Evolutionary conservation across 345 rosid species (phyloP), one percentile per base, ranked within the genome.

Genomic region (Combretum micranthum): DNA sequence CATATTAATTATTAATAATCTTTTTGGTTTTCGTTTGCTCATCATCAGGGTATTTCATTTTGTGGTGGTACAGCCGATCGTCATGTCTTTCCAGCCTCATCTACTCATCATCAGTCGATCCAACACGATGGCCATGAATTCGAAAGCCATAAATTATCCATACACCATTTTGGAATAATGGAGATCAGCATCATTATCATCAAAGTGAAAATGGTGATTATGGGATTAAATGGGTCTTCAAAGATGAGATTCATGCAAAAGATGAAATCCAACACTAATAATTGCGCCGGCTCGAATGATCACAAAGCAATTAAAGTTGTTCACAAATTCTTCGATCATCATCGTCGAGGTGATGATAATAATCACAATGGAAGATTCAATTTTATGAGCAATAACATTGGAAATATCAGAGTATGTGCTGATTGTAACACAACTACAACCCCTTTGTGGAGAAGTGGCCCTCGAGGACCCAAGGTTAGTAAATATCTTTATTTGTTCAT

Each of bases 371-470:
- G 68, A 0, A 37, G 37, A 44, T 26, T 23, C 19, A 60, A 56
- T 45, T 45, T 19, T 20, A 59, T 25, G 14, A 26, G 56, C 37
- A 62, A 25, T 50, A 57, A 42, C 47, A 64, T 22, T 58, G 52
- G 11, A 43, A 16, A 60, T 46, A 53, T 66, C 15, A 77, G 82
- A 61, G 78, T 70, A 46, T 83, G 89, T 64, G n/a, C 82, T 12
- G 86, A 80, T 44, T 83, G 89, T 22, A 70, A 68, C 70, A 83
- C 84, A 0, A 83, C 82, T 16, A 72, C 78, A 2, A 83, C 89
- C 26, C 89, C 89, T n/a, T 85, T 83, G 47, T 83, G 89, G 89
- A 74, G 89, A 69, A 78, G 83, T 23, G 89, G 89, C 39, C 89
- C 89, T 54, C 65, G 67, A 13, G 86, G 89, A 37, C 86, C 89